Evolutionary conservation across 148 eudicot species (phyloP), one percentile per base, ranked within the genome.

Genomic region (Simmondsia chinensis): DNA sequence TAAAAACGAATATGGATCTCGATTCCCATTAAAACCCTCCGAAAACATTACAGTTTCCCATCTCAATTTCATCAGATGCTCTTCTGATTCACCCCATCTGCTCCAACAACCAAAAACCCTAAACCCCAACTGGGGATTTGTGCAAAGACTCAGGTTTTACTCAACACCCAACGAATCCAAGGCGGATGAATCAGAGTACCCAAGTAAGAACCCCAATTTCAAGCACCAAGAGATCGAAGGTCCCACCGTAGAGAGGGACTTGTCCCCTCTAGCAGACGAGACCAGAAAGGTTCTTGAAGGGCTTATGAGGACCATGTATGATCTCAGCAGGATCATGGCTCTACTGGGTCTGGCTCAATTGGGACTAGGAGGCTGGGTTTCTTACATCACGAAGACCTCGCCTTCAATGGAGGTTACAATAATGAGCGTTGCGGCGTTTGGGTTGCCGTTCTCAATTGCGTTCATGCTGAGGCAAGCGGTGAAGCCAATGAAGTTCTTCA

Each of bases 151-250:
- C 23, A 35, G 27, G 11, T 23, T 15, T 9, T 16, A 22, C 23
- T 9, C 47, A 32, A 21, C 9, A 43, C 14, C 37, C n/a, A 4
- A 5, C n/a, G n/a, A 45, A 3, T 10, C 31, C 7, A 2, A 25
- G 0, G 3, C 47, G 5, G 14, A 43, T 4, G 49, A 54, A 14
- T 7, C 29, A 9, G 19, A 71, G n/a, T 32, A 58, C 49, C 64
- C 57, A 6, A 56, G 52, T 17, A 45, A 64, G 43, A 54, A 22
- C 43, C 56, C 60, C 1, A 55, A 66, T 31, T 70, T 77, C 51
- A 72, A 75, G 74, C 91, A 85, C 63, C 89, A 85, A 42, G 95
- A 81, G 21, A 85, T 85, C 29, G 80, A 75, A 15, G 95, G 86
- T 0, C 83, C 95, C 0, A 84, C 89, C 0, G 95, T 84, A n/a